phyloP scores from a whole-genome alignment of 257 asterid species.

The Rauvolfia tetraphylla region DNA sequence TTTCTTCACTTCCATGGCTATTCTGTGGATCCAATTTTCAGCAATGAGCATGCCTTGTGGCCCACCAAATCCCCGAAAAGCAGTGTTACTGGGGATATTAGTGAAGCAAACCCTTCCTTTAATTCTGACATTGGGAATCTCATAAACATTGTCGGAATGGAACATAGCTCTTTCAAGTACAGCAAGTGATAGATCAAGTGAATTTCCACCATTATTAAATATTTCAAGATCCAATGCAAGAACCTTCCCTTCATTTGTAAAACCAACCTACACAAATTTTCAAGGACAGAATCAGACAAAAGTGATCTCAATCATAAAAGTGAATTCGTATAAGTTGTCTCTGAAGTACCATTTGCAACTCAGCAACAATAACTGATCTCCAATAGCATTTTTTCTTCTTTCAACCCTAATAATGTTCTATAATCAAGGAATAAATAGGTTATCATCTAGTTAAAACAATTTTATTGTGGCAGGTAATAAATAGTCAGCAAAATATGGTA shows the following conservation, averaged over 20 bases:
- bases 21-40: conserved; percentile 94
- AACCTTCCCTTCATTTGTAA: conserved; percentile 73
- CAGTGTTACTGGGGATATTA: conserved; percentile 92
- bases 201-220: conserved; percentile 83
- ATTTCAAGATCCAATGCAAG: conserved; percentile 89
- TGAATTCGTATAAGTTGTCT: background rate
- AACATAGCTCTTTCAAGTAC: conserved; percentile 98
- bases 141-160: conserved; percentile 86
- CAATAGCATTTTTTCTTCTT: background rate
- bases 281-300: conserved; percentile 16
- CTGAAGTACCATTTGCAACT: background rate
- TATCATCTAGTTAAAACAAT: background rate
- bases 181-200: conserved; percentile 86
- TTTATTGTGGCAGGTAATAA: background rate
- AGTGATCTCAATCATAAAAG: conserved; percentile 8
- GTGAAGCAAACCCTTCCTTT: conserved; percentile 88
- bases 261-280: conserved; percentile 64
- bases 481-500: too few species aligned
- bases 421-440: background rate
- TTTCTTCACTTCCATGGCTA: conserved; percentile 77
- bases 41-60: conserved; percentile 97
- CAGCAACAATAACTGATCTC: background rate
- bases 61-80: conserved; percentile 98
- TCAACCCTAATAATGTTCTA: background rate
- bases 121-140: conserved; percentile 76